Percentiles rank a stretch among this genome's conserved stretches.
Conservation (phyloP, 2,329 filamentous ascomycete species). For the Epicoccum sorghinum region DNA sequence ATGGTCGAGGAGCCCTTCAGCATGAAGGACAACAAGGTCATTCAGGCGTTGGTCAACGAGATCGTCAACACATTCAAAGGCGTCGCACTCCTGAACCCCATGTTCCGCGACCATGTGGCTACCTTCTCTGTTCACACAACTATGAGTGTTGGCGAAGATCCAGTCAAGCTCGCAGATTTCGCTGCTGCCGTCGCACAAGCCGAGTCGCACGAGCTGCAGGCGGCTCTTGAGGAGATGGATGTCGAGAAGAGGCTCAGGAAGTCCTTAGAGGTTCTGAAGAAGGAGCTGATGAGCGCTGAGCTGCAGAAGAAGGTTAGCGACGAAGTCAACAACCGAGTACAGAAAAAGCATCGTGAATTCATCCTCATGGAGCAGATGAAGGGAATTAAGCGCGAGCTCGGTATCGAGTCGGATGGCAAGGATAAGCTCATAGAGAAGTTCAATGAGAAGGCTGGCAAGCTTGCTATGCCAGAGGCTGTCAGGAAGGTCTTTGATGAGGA, state of each 20-base stretch:
- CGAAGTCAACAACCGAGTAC: constrained; percentile 96
- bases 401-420: constrained; percentile 96
- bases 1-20: constrained; percentile 87
- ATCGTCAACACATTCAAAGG: constrained; percentile 99
- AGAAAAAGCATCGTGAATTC: constrained; percentile 95
- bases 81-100: constrained; percentile 87
- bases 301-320: constrained; percentile 97
- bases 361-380: constrained; percentile 99
- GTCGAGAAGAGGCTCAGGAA: constrained; percentile 93
- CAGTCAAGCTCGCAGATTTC: constrained; percentile 94
- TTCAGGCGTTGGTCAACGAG: constrained; percentile 92
- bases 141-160: constrained; percentile 93
- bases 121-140: constrained; percentile 82
- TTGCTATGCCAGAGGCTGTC: constrained; percentile 96
- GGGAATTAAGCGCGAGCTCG: constrained; percentile 91
- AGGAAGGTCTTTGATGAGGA: constrained; percentile 99
- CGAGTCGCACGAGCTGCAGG: constrained; percentile 88
- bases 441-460: constrained; percentile 89
- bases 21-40: constrained; percentile 84
- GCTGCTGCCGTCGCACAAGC: constrained; percentile 90
- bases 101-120: constrained; percentile 96
- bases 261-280: constrained; percentile 90
- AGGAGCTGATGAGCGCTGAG: constrained; percentile 97
- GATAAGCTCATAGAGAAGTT: constrained; percentile 98
- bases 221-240: constrained; percentile 85